Evolutionary conservation across 441 rosid genomes (phyloP).

Genomic region (Hura crepitans): DNA sequence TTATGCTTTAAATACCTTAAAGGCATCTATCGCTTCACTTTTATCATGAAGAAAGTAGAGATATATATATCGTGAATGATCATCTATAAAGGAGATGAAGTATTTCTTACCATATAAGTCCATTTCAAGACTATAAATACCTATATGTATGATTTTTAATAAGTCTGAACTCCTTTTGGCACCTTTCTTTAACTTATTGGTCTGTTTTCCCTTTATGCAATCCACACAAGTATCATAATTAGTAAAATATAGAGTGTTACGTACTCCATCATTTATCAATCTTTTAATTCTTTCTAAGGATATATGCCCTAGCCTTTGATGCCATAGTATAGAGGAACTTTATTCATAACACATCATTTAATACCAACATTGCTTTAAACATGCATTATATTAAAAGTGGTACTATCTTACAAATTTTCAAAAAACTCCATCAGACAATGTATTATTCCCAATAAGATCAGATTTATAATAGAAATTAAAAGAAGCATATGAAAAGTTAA

Average conservation of each 20-base stretch:
- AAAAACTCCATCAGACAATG: not conserved
- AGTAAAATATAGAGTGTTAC: not conserved
- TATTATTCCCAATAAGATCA: not conserved
- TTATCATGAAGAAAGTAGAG: too few relatives aligned
- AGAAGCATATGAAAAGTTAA: not conserved
- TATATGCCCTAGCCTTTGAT: not conserved
- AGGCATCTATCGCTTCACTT: too few relatives aligned
- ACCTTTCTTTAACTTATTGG: too few relatives aligned
- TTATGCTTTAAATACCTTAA: too few relatives aligned
- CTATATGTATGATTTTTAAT: too few relatives aligned
- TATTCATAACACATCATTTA: not conserved
- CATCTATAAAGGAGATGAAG: too few relatives aligned
- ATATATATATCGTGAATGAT: too few relatives aligned
- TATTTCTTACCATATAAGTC: not conserved
- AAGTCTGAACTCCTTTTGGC: too few relatives aligned
- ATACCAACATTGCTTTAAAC: too few relatives aligned
- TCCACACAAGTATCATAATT: not conserved
- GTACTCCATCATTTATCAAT: not conserved
- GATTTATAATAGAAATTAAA: not conserved
- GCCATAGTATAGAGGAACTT: not conserved
- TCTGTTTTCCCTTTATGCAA: not conserved
- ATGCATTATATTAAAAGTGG: not conserved
- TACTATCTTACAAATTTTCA: not conserved
- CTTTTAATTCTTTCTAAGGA: not conserved
- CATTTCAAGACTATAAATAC: too few relatives aligned